These are phyloP conservation scores for Mucor plumbeus DNA, from an alignment of 371 early-diverging fungal species.

Conservation along the genomic window DNA sequence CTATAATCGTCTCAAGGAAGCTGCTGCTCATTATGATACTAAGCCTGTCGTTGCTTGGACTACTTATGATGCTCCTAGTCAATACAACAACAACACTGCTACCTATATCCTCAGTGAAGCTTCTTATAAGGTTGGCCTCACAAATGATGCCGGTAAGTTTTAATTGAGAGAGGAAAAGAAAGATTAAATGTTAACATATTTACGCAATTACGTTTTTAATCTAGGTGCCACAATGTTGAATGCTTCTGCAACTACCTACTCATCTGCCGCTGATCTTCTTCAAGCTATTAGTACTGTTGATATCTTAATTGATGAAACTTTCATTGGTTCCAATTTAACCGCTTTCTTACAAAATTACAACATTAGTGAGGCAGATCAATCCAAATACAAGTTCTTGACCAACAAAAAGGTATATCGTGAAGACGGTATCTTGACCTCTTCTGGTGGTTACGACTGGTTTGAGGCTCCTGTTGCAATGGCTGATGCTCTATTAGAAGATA, in stretches of 20 bases:
- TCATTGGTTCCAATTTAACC: constrained; percentile 47
- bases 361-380: constrained; percentile 39
- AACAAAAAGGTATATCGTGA: constrained; percentile 70
- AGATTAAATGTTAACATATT: neutral
- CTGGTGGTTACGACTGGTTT: constrained; percentile 76
- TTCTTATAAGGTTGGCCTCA: constrained; percentile 64
- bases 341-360: constrained; percentile 62
- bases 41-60: constrained; percentile 77
- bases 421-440: constrained; percentile 67
- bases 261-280: constrained; percentile 53
- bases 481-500: constrained; percentile 74
- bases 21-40: constrained; percentile 50
- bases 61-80: constrained; percentile 62
- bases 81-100: constrained; percentile 71
- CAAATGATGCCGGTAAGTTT: constrained; percentile 67
- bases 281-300: constrained; percentile 66
- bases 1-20: constrained; percentile 66
- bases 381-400: constrained; percentile 65
- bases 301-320: constrained; percentile 77
- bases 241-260: constrained; percentile 35
- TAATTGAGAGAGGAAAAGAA: neutral
- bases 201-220: neutral
- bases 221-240: constrained; percentile 19
- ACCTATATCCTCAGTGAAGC: constrained; percentile 66
- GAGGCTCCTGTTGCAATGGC: constrained; percentile 69